These are phyloP conservation scores for Ottelia alismoides DNA, from an alignment of 106 monocot species.

Conservation along the genomic window DNA sequence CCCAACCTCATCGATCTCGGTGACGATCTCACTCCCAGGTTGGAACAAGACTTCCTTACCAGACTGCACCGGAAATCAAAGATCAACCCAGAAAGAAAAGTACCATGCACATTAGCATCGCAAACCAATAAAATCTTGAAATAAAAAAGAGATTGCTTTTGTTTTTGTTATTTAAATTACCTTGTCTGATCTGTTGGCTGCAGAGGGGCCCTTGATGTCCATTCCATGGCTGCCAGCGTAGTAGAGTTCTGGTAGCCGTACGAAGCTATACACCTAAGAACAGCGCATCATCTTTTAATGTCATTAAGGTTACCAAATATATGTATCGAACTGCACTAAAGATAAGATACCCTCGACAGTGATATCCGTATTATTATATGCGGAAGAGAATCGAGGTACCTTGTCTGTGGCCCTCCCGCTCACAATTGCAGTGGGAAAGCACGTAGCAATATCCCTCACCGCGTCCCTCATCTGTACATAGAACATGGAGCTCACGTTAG, in stretches of 20 bases:
- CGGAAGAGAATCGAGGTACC: neutral
- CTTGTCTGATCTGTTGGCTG: conserved; percentile 8
- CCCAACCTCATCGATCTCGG: conserved; percentile 56
- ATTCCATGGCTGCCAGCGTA: conserved; percentile 92
- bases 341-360: neutral
- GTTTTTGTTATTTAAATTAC: neutral
- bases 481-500: too few species aligned
- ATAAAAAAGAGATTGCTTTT: too few species aligned
- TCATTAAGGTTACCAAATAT: neutral
- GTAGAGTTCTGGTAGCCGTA: conserved; percentile 60
- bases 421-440: conserved; percentile 8
- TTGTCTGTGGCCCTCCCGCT: conserved; percentile 14
- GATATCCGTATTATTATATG: neutral
- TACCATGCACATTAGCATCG: too few species aligned
- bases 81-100: too few species aligned
- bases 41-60: conserved; percentile 29
- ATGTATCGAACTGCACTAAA: neutral
- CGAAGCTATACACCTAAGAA: conserved; percentile 57
- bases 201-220: conserved; percentile 65
- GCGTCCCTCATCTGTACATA: conserved; percentile 6
- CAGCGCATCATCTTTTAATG: neutral
- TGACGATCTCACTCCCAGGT: conserved; percentile 58
- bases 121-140: neutral
- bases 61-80: conserved; percentile 6
- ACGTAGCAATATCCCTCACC: conserved; percentile 4